These are phyloP conservation scores for Prunus dulcis DNA, from an alignment of 306 rosid species.

Conservation along the genomic window DNA sequence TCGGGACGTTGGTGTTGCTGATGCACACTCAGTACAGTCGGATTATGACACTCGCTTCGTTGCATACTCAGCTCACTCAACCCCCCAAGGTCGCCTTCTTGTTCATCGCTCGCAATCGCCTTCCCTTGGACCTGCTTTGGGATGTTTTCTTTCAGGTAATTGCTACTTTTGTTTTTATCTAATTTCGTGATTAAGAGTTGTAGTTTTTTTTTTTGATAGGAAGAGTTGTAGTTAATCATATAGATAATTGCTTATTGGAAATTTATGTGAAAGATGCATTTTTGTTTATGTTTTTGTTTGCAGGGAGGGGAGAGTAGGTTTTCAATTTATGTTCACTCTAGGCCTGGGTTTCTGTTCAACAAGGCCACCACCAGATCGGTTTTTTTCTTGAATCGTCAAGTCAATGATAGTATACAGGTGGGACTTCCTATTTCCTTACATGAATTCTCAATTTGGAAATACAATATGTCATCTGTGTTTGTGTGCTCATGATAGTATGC, in stretches of 20 bases:
- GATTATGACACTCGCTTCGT: conserved; percentile 53
- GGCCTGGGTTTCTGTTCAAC: conserved; percentile 91
- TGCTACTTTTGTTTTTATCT: neutral
- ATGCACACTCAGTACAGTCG: conserved; percentile 69
- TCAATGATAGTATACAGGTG: conserved; percentile 92
- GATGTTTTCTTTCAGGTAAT: conserved; percentile 78
- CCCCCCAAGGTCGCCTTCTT: conserved; percentile 83
- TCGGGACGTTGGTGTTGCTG: conserved; percentile 55
- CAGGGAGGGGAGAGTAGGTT: conserved; percentile 76
- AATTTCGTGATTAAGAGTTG: neutral
- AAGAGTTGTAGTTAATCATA: neutral
- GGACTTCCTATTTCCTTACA: conserved; percentile 16
- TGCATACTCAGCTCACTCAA: conserved; percentile 43
- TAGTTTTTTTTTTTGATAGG: too few relatives aligned
- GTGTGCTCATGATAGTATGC: too few relatives aligned
- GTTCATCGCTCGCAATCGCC: conserved; percentile 87
- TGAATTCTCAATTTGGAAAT: neutral
- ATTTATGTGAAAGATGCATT: conserved; percentile 9
- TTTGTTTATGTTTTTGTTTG: conserved; percentile 17
- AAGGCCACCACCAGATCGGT: conserved; percentile 73
- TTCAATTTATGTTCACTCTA: conserved; percentile 84
- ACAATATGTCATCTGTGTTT: neutral
- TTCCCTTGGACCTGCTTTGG: conserved; percentile 89
- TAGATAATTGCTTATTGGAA: neutral
- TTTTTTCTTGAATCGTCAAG: conserved; percentile 88